Evolutionary conservation across 2,329 filamentous ascomycete species (phyloP), one percentile per base, ranked within the genome.

Genomic region (Pyricularia sp.): DNA sequence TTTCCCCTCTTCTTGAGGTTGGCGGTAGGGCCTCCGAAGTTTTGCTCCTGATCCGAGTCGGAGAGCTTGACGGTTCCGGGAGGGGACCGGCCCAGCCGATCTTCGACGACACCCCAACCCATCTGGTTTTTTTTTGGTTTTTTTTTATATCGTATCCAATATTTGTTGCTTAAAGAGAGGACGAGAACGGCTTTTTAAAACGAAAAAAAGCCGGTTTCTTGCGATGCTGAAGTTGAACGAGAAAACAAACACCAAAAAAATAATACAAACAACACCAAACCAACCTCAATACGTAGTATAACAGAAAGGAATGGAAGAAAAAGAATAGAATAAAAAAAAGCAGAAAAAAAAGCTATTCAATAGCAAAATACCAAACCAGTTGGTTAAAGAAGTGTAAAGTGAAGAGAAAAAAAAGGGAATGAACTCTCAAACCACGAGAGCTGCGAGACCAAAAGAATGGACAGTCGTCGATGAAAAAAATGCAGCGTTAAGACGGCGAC

Each of bases 31-130:
- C n/a, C 20, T 36, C 36, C 31, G 42, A 31, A 31, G 31, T 65
- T 65, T 4, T 42, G 11, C 31, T 65, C 30, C 64, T 65, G n/a
- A 25, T 36, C 64, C 42, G 42, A 50, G 20, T 50, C 42, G 4
- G 42, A 50, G 9, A 65, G 31, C 10, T 36, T 65, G 31, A 65
- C 64, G 20, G 64, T 65, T 65, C 64, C 64, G n/a, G 36, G 64
- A 23, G 64, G 64, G 12, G 11, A 12, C 14, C 31, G 31, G 10
- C 64, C 64, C n/a, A 7, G 4, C 31, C 23, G 31, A 17, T 30
- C 26, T 23, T 65, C 64, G 14, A 65, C 31, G 14, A 65, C 14
- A 36, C 64, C 64, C 64, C 64, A 65, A 42, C 64, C 64, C 64
- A 65, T 65, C 64, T 25, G n/a, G 23, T 42, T 42, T 6, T 4